Percentiles rank a stretch among this genome's conserved stretches.
phyloP scores from a whole-genome alignment of 805 yeast species.

The Lipomyces spencermartinsiae region DNA sequence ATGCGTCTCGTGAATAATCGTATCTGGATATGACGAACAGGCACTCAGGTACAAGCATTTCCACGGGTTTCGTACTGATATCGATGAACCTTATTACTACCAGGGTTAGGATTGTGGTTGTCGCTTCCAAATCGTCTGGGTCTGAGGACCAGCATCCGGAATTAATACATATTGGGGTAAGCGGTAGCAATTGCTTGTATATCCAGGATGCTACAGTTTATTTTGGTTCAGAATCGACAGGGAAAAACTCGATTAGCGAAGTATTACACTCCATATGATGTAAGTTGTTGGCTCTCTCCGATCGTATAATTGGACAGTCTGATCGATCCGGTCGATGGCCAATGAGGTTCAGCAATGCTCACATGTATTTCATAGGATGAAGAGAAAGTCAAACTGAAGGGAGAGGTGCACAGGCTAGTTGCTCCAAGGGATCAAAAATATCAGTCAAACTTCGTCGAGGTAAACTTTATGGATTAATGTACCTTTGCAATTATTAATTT shows the following conservation, averaged over 20 bases:
- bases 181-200: neutral
- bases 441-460: slow-evolving; percentile 80
- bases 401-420: slow-evolving; percentile 77
- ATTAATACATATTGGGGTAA: neutral
- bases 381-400: slow-evolving; percentile 56
- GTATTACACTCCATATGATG: slow-evolving; percentile 65
- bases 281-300: slow-evolving; percentile 39
- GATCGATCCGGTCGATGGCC: neutral
- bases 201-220: slow-evolving; percentile 61
- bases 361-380: slow-evolving; percentile 44
- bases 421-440: slow-evolving; percentile 83
- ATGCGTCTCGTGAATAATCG: neutral
- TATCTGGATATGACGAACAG: neutral
- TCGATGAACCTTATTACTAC: neutral
- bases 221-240: slow-evolving; percentile 86
- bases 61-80: neutral
- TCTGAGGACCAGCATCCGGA: neutral
- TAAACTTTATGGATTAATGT: slow-evolving; percentile 5
- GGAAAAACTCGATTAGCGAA: slow-evolving; percentile 89
- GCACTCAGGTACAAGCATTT: neutral
- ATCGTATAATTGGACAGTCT: slow-evolving; percentile 8
- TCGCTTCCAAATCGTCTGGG: too few species aligned
- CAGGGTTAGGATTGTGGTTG: neutral
- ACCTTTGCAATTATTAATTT: neutral
- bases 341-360: neutral